Evolutionary conservation across 129 eudicot species (phyloP), one percentile per base, ranked within the genome.

Genomic region (Lonicera japonica): DNA sequence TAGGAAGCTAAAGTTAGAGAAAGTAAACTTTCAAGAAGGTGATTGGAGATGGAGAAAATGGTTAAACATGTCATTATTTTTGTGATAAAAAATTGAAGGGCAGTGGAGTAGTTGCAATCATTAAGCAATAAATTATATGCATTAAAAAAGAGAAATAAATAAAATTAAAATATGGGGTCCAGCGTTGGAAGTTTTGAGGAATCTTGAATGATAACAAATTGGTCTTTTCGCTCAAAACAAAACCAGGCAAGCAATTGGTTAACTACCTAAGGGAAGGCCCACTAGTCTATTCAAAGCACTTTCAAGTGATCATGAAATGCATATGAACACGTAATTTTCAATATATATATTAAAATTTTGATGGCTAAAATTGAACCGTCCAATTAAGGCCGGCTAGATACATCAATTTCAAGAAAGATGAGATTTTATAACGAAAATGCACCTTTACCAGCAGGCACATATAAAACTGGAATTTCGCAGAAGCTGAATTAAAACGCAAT

Each of bases 151-250:
- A 1, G 36, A 1, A 29, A 34, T 60, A 75, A 73, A 52, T 73
- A 61, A 59, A 69, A 43, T 43, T 58, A 61, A 48, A 20, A 5
- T 63, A 25, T 24, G 40, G 61, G 66, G 66, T 1, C 74, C 54
- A 61, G 63, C 70, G 61, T 48, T 51, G 70, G 64, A 69, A 65
- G 58, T 56, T 63, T 56, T 29, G 36, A 56, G 69, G 95, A 71
- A 83, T 79, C 79, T 78, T 79, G 36, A 57, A 81, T 69, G 81
- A 70, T 86, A 87, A 83, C 81, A 75, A 61, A 78, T 54, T 66
- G 70, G 36, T 29, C 36, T 29, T 29, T 29, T 29, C 4, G 36
- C 36, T 54, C 55, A 72, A 61, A 71, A 76, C 41, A 56, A 65
- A 66, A 70, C 70, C 75, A 69, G 66, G 70, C 79, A 68, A 43